These are phyloP conservation scores for Saturnispora saitoi DNA, from an alignment of 805 yeast genomes.

Conservation along the genomic window DNA sequence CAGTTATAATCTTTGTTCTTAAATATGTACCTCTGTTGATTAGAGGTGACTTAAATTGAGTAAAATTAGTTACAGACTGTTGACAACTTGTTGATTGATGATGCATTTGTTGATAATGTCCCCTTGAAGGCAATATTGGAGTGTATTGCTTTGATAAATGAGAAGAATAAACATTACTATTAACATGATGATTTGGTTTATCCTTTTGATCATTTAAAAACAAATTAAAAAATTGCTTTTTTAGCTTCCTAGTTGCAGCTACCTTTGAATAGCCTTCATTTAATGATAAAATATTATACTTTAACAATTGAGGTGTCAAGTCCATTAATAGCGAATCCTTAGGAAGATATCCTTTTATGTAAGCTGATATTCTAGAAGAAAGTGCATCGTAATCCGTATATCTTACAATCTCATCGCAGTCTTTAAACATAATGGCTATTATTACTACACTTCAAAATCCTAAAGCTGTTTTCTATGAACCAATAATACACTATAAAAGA, in stretches of 20 bases:
- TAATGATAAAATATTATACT: conserved; percentile 28
- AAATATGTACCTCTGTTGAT: conserved; percentile 67
- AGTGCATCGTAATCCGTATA: conserved; percentile 63
- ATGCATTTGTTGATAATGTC: neutral
- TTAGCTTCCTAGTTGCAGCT: conserved; percentile 30
- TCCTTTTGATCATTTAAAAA: conserved; percentile 5
- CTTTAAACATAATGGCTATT: neutral
- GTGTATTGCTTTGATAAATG: neutral
- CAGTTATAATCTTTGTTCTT: conserved; percentile 46
- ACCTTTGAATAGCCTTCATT: conserved; percentile 29
- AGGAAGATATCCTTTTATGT: conserved; percentile 37
- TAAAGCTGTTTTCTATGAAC: too few species aligned
- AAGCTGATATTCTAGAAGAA: conserved; percentile 54
- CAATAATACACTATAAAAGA: too few species aligned
- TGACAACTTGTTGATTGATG: neutral
- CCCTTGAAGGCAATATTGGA: conserved; percentile 1
- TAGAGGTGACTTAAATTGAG: conserved; percentile 42
- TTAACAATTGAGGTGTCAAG: conserved; percentile 29
- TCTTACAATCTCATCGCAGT: conserved; percentile 18
- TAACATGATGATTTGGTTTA: neutral
- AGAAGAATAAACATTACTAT: neutral
- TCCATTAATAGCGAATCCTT: conserved; percentile 30
- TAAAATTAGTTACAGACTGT: neutral
- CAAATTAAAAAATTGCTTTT: conserved; percentile 31
- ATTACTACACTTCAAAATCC: too few species aligned